phyloP scores from a whole-genome alignment of 805 yeast species.

The Starmera quercuum region DNA sequence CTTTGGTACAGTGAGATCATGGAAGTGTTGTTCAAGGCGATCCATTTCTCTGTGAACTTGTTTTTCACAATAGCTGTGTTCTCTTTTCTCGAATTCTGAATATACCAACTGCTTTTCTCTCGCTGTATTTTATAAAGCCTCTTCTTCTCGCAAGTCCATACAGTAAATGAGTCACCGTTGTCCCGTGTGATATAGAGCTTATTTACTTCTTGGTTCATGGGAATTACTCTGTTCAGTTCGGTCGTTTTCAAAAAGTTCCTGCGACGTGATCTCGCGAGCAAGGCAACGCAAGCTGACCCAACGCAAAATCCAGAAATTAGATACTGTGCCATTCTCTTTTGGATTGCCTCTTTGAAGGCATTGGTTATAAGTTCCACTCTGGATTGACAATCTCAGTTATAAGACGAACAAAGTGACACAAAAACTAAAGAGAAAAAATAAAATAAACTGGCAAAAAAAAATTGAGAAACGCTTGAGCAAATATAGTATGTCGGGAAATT shows the following conservation, averaged over 20 bases:
- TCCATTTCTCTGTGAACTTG: slow-evolving; percentile 9
- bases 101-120: slow-evolving; percentile 11
- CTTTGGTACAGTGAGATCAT: neutral
- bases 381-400: too few species aligned
- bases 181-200: neutral
- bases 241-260: neutral
- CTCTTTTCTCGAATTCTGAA: slow-evolving; percentile 6
- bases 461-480: too few species aligned
- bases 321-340: neutral
- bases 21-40: slow-evolving; percentile 7
- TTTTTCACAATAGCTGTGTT: slow-evolving; percentile 12
- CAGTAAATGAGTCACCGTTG: neutral
- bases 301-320: neutral
- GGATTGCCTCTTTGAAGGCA: too few species aligned
- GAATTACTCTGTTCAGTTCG: slow-evolving; percentile 1
- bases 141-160: neutral
- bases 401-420: too few species aligned
- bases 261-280: neutral
- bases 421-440: too few species aligned
- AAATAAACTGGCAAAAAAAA: too few species aligned
- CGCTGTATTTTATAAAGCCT: slow-evolving; percentile 8
- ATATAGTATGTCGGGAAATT: too few species aligned
- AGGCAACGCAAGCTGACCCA: neutral
- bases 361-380: too few species aligned
- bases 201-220: slow-evolving; percentile 1